Evolutionary conservation across 2,329 filamentous ascomycete genomes (phyloP), one percentile per base, ranked within the genome.

Genomic region (Hymenoscyphus linearis): DNA sequence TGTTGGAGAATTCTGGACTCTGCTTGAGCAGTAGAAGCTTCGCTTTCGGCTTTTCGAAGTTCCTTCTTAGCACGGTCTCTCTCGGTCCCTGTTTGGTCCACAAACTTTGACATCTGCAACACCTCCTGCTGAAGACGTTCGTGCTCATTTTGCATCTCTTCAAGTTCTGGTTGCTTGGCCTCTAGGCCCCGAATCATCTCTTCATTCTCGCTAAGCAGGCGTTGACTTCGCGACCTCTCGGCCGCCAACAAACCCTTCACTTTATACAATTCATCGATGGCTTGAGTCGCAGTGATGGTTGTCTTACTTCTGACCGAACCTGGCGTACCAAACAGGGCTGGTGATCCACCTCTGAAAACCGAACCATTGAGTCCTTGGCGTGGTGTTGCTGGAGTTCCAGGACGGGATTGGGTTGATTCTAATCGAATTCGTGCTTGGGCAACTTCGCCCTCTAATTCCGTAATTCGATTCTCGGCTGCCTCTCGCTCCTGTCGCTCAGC

Each of bases 161-260:
- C 87, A 34, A 97, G 85, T 70, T 97, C 92, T 0, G 95, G 95
- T 27, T 88, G 87, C 73, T 90, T 93, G 26, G 87, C 87, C 73
- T 99, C 93, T 40, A 98, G 77, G 61, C 93, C 88, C 40, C 86
- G 83, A 62, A 97, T 85, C 78, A 97, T 90, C 62, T 95, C 90
- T 66, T 97, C 91, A 52, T 98, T 79, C 52, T 93, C 86, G 40
- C 86, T 83, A 18, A 85, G 83, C 12, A 97, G 84, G 71, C 91
- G 85, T 65, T 89, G 85, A 68, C 85, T 91, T 25, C 86, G 85
- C 62, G 89, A 83, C 71, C 87, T 87, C 74, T 96, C 90, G 2
- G 82, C 84, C 3, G 87, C 85, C 36, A 97, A 80, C 68, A 90
- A 84, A 60, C 85, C 80, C 80, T 95, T 90, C 74, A 86, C 79